Conservation (phyloP, 495 filamentous ascomycete genomes). For the Echria macrotheca region DNA sequence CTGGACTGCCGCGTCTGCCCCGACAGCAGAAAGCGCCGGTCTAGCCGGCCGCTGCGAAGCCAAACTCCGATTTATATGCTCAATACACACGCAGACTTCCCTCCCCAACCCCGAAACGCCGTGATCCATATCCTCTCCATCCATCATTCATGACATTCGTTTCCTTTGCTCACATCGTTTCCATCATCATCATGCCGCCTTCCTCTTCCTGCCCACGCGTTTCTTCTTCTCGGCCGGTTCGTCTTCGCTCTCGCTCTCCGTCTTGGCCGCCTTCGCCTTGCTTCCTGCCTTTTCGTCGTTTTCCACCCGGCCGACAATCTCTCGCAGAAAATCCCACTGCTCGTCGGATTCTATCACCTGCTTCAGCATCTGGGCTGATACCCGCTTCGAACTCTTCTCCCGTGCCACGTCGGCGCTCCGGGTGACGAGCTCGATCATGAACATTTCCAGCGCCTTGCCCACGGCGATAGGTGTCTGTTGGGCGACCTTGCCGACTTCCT, state of each 20-base stretch:
- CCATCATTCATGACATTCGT: constrained; percentile 1
- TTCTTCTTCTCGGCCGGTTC: constrained; percentile 39
- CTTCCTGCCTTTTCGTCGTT: constrained; percentile 50
- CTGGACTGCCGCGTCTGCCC: too few relatives aligned
- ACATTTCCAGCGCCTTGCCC: constrained; percentile 91
- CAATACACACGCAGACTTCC: too few relatives aligned
- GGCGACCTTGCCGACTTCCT: constrained; percentile 97
- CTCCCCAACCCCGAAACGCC: too few relatives aligned
- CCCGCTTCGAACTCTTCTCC: constrained; percentile 76
- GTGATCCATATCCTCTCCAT: too few relatives aligned
- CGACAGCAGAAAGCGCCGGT: too few relatives aligned
- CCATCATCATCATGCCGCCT: constrained; percentile 18
- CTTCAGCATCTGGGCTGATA: constrained; percentile 87
- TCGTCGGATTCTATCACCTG: constrained; percentile 78
- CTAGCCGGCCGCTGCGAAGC: too few relatives aligned
- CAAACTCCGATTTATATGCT: too few relatives aligned
- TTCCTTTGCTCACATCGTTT: too few relatives aligned
- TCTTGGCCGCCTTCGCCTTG: constrained; percentile 20
- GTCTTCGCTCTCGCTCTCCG: constrained; percentile 43
- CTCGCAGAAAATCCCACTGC: constrained; percentile 84
- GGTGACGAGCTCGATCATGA: constrained; percentile 90
- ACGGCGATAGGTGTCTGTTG: constrained; percentile 94
- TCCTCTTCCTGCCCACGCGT: constrained; percentile 40
- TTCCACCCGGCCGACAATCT: constrained; percentile 84
- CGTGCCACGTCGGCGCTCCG: constrained; percentile 80